A percentile compares a stretch with the other conserved stretches of the same genome.
Evolutionary conservation across 78 protist species (phyloP).

Genomic region (Chrysochromulina tobinii): DNA sequence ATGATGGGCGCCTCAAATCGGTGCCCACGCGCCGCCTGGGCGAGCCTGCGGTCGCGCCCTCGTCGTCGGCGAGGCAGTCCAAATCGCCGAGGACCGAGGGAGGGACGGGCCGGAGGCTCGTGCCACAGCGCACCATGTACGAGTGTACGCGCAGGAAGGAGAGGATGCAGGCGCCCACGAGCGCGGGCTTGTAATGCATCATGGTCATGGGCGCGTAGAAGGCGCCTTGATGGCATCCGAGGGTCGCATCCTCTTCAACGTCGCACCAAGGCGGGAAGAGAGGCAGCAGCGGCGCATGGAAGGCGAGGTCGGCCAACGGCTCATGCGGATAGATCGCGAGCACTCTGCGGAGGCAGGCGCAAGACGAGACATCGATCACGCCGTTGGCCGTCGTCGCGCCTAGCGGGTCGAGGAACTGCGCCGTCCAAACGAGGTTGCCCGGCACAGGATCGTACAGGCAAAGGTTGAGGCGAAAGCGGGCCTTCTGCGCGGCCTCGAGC

Average conservation of each 20-base stretch:
- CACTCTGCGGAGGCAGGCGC: background rate
- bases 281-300: background rate
- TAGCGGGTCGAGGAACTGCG: background rate
- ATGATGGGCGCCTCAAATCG: too few relatives aligned
- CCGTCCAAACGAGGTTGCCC: background rate
- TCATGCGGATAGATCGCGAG: constrained; percentile 1
- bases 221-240: background rate
- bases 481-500: background rate
- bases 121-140: too few relatives aligned
- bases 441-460: background rate
- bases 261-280: background rate
- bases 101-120: too few relatives aligned
- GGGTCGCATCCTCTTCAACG: background rate
- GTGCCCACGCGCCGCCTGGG: too few relatives aligned
- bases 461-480: background rate
- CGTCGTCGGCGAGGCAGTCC: too few relatives aligned
- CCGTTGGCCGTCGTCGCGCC: background rate
- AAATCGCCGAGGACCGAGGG: too few relatives aligned
- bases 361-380: background rate
- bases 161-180: too few relatives aligned
- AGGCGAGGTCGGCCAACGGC: constrained; percentile 3
- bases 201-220: background rate
- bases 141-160: too few relatives aligned
- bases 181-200: too few relatives aligned
- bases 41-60: too few relatives aligned